phyloP scores from a whole-genome alignment of 2,329 filamentous ascomycete genomes.

The Emydomyces testavorans region DNA sequence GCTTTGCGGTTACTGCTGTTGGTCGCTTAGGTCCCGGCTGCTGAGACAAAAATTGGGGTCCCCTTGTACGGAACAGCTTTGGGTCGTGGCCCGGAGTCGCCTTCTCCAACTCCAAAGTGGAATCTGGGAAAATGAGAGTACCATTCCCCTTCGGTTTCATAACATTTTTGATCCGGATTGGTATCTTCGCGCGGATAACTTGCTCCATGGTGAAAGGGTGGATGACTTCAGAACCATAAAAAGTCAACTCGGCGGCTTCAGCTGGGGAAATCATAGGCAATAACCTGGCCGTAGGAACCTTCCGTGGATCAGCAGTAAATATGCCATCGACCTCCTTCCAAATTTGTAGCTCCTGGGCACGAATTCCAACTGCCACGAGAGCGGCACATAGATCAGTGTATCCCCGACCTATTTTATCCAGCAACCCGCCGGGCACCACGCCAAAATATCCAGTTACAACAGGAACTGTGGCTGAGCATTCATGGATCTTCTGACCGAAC shows the following conservation, averaged over 20 bases:
- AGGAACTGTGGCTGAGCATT: conserved; percentile 57
- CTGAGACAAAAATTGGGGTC: conserved; percentile 37
- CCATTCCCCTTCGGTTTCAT: conserved; percentile 54
- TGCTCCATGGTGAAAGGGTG: conserved; percentile 99
- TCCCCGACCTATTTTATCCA: conserved; percentile 84
- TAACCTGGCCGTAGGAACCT: conserved; percentile 86
- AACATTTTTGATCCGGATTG: conserved; percentile 59
- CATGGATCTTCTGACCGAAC: conserved; percentile 52
- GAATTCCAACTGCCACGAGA: conserved; percentile 76
- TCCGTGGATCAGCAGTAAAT: conserved; percentile 73
- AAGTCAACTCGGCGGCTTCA: conserved; percentile 90
- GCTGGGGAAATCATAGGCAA: conserved; percentile 79
- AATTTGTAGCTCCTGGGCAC: conserved; percentile 80
- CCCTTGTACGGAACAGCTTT: conserved; percentile 40
- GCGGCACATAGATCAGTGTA: conserved; percentile 96
- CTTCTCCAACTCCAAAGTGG: conserved; percentile 41
- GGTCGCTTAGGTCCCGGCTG: conserved; percentile 58
- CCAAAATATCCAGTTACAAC: conserved; percentile 93
- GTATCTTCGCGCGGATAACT: conserved; percentile 53
- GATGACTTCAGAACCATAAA: conserved; percentile 91
- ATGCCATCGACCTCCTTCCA: conserved; percentile 99
- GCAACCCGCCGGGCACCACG: conserved; percentile 75
- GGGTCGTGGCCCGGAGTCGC: conserved; percentile 47
- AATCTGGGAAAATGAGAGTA: conserved; percentile 64
- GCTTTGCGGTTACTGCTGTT: conserved; percentile 92